phyloP scores from a whole-genome alignment of 2,329 filamentous ascomycete species.

The Monosporascus sp. region DNA sequence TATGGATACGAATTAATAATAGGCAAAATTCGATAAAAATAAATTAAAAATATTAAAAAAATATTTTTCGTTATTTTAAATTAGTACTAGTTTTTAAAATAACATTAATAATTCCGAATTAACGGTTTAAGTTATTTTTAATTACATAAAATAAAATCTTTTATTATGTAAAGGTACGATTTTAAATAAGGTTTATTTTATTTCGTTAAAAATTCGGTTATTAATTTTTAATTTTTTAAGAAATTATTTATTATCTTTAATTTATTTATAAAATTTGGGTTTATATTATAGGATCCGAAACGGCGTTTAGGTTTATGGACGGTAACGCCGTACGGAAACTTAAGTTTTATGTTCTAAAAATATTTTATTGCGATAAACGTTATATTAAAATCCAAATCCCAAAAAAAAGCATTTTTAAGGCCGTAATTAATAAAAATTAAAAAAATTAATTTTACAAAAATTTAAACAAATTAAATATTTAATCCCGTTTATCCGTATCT shows the following conservation, averaged over 20 bases:
- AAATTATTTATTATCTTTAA: conserved; percentile 4
- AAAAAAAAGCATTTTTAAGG: no score
- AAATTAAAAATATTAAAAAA: conserved; percentile 1
- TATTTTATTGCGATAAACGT: not conserved
- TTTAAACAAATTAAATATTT: not conserved
- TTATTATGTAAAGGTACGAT: not conserved
- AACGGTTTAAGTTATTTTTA: not conserved
- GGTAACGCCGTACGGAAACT: not conserved
- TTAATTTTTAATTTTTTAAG: conserved; percentile 3
- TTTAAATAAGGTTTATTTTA: no score
- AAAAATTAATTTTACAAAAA: not conserved
- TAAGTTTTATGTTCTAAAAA: not conserved
- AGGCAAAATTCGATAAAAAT: conserved; percentile 1
- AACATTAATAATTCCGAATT: not conserved
- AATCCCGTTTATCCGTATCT: not conserved
- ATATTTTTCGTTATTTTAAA: not conserved
- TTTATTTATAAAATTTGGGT: conserved; percentile 2
- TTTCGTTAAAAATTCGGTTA: no score
- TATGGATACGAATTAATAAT: not conserved
- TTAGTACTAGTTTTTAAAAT: not conserved
- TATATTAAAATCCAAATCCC: no score
- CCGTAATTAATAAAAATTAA: not conserved
- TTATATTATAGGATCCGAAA: not conserved
- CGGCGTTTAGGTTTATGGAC: conserved; percentile 2
- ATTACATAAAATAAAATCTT: conserved; percentile 5